phyloP scores from a whole-genome alignment of 176 grass and related monocot genomes.

The Aegilops speltoides region DNA sequence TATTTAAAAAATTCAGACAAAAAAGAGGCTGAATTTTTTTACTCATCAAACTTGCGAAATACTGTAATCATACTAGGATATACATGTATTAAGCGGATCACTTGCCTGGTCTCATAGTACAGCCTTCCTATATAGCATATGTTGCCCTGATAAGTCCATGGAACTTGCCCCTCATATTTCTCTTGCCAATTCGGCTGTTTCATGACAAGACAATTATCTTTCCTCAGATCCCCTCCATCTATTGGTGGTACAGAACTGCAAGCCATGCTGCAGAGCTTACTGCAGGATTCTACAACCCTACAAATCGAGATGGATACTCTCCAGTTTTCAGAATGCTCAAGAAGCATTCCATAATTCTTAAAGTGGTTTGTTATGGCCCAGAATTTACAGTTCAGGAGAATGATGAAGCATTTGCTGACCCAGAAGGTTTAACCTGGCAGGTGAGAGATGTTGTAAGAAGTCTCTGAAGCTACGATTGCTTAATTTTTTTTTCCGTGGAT shows the following conservation, averaged over 20 bases:
- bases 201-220: constrained; percentile 22
- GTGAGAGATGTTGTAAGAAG: constrained; percentile 31
- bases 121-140: background rate
- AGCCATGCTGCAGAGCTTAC: constrained; percentile 95
- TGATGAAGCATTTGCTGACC: constrained; percentile 56
- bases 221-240: constrained; percentile 74
- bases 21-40: background rate
- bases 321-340: constrained; percentile 76
- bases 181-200: background rate
- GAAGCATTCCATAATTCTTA: constrained; percentile 69
- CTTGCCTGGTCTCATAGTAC: background rate
- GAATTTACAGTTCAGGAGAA: constrained; percentile 44
- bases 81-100: background rate
- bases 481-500: background rate
- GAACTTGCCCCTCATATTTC: background rate
- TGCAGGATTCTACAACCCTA: constrained; percentile 86
- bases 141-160: constrained; percentile 7
- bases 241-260: constrained; percentile 82
- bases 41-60: background rate
- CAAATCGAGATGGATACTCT: constrained; percentile 86
- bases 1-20: background rate
- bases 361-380: constrained; percentile 56
- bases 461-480: background rate
- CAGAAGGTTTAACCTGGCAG: constrained; percentile 87
- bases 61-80: background rate